Percentiles rank a stretch among this genome's conserved stretches.
Conservation (phyloP, 2,329 filamentous ascomycete species). For the Phoma sp. region DNA sequence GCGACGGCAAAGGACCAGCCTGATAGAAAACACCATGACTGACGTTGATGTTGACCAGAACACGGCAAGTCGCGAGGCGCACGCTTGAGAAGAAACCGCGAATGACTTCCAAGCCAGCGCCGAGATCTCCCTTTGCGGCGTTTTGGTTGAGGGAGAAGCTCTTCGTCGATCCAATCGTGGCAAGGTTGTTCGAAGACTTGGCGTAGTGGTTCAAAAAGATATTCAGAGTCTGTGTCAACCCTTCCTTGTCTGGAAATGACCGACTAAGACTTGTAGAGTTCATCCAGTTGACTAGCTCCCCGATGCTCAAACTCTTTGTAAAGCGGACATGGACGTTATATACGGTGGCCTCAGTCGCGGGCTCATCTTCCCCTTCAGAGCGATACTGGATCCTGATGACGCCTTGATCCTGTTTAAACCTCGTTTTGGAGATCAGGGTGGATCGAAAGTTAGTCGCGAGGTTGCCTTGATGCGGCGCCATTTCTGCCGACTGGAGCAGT, state of each 20-base stretch:
- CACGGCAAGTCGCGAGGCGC: constrained; percentile 62
- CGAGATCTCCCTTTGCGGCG: constrained; percentile 48
- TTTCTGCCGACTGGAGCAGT: constrained; percentile 22
- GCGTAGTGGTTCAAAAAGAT: constrained; percentile 62
- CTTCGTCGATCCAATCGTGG: constrained; percentile 60
- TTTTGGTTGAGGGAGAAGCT: constrained; percentile 50
- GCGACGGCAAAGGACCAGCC: constrained; percentile 45
- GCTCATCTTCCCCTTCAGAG: neutral
- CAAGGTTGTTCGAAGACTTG: constrained; percentile 51
- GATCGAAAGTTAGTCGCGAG: constrained; percentile 34
- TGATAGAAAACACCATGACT: constrained; percentile 65
- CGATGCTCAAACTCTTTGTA: neutral
- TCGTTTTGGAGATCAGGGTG: constrained; percentile 30
- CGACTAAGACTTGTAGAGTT: neutral
- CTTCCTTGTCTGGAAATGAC: constrained; percentile 38
- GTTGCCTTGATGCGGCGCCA: constrained; percentile 9
- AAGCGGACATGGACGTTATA: neutral
- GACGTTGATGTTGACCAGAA: constrained; percentile 69
- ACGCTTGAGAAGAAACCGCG: constrained; percentile 68
- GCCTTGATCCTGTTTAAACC: constrained; percentile 32
- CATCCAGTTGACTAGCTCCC: neutral
- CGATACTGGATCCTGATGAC: neutral
- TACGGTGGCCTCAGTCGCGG: neutral
- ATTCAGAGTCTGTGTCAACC: constrained; percentile 64
- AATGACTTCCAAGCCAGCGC: constrained; percentile 61